A percentile compares a stretch with the other conserved stretches of the same genome.
phyloP scores from a whole-genome alignment of 768 basidiomycete genomes.

The Lentinula lateritia region DNA sequence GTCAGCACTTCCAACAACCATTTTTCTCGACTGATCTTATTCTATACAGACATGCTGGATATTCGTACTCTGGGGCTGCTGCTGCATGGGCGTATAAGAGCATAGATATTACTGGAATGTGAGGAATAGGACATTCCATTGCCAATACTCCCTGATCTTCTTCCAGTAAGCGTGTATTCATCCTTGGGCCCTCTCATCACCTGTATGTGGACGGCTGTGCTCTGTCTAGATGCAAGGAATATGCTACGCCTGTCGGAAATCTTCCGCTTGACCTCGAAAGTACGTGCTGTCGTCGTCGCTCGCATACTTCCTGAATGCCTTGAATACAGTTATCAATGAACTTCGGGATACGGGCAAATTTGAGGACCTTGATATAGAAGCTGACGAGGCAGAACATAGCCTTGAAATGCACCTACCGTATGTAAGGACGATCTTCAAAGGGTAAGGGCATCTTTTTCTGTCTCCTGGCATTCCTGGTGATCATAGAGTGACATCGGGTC shows the following conservation, averaged over 20 bases:
- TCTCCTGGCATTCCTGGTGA: background rate
- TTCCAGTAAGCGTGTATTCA: slow-evolving; percentile 81
- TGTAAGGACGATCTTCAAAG: slow-evolving; percentile 77
- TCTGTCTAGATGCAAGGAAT: slow-evolving; percentile 68
- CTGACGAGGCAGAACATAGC: slow-evolving; percentile 94
- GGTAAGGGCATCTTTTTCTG: slow-evolving; percentile 32
- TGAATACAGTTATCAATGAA: slow-evolving; percentile 54
- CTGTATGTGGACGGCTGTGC: slow-evolving; percentile 85
- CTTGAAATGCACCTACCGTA: slow-evolving; percentile 98
- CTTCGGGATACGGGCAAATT: slow-evolving; percentile 66
- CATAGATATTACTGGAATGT: slow-evolving; percentile 82
- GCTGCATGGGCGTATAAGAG: slow-evolving; percentile 96
- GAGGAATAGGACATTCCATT: slow-evolving; percentile 14
- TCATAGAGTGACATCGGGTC: background rate
- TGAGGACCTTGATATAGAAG: slow-evolving; percentile 51
- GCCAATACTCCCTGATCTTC: background rate
- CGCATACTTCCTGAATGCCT: background rate
- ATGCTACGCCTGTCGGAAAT: slow-evolving; percentile 82
- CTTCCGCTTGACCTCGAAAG: slow-evolving; percentile 76
- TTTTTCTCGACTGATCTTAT: background rate
- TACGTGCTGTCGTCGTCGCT: slow-evolving; percentile 31
- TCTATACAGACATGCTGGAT: slow-evolving; percentile 81
- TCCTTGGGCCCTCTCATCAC: slow-evolving; percentile 95
- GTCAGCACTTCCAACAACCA: slow-evolving; percentile 19
- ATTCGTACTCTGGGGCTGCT: slow-evolving; percentile 87